Evolutionary conservation across 495 filamentous ascomycete genomes (phyloP).

Genomic region (Penicillium daleae): DNA sequence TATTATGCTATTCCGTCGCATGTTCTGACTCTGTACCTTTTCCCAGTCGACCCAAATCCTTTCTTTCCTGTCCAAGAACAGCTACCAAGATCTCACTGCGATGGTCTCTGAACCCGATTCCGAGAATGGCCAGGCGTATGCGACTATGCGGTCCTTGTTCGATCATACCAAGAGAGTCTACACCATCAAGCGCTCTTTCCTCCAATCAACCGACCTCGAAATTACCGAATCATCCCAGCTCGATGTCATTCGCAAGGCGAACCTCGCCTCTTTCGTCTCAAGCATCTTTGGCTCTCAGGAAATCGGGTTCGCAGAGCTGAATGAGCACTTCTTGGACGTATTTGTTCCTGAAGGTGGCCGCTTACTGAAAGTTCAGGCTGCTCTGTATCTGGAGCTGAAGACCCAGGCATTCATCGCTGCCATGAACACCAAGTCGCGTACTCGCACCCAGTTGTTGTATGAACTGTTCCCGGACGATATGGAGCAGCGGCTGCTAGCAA

Average conservation of each 20-base stretch:
- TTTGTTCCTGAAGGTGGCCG: slow-evolving; percentile 79
- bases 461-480: slow-evolving; percentile 74
- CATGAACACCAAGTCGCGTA: slow-evolving; percentile 64
- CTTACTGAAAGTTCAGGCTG: slow-evolving; percentile 69
- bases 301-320: slow-evolving; percentile 79
- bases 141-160: slow-evolving; percentile 76
- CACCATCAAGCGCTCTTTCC: slow-evolving; percentile 68
- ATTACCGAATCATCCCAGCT: slow-evolving; percentile 68
- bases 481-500: slow-evolving; percentile 62
- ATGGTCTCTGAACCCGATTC: slow-evolving; percentile 74
- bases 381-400: slow-evolving; percentile 80
- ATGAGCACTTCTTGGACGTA: slow-evolving; percentile 81
- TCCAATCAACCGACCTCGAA: slow-evolving; percentile 72
- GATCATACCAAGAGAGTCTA: slow-evolving; percentile 81
- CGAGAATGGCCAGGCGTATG: slow-evolving; percentile 80
- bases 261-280: slow-evolving; percentile 82
- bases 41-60: slow-evolving; percentile 72
- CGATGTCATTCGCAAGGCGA: slow-evolving; percentile 81
- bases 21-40: slow-evolving; percentile 9
- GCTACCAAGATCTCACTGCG: slow-evolving; percentile 71
- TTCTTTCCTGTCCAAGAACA: slow-evolving; percentile 67
- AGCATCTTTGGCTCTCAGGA: slow-evolving; percentile 84
- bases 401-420: slow-evolving; percentile 83
- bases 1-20: not conserved
- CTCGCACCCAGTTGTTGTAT: slow-evolving; percentile 68